phyloP scores from a whole-genome alignment of 192 early-diverging fungal genomes.

The Linnemannia elongata region DNA sequence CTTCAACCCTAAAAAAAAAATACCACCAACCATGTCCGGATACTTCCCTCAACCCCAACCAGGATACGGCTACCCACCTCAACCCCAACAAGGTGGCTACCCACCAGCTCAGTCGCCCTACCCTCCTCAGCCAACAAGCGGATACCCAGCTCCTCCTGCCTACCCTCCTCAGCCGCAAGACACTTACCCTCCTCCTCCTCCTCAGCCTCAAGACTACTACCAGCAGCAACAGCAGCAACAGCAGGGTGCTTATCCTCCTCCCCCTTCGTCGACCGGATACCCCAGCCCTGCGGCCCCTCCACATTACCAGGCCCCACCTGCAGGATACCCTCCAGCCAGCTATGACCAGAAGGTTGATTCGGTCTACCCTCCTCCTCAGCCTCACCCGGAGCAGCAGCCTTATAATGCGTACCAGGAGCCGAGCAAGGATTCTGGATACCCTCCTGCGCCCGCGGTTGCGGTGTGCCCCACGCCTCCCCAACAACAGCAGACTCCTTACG shows the following conservation, averaged over 20 bases:
- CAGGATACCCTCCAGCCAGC: slow-evolving; percentile 8
- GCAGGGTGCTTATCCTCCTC: slow-evolving; percentile 20
- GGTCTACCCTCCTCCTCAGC: slow-evolving; percentile 7
- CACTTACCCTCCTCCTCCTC: slow-evolving; percentile 4
- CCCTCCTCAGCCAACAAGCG: slow-evolving; percentile 6
- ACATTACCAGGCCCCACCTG: slow-evolving; percentile 11
- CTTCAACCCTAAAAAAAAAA: background rate
- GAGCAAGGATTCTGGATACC: slow-evolving; percentile 4
- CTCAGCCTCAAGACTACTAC: background rate
- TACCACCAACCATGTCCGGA: slow-evolving; percentile 27
- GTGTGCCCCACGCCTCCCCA: background rate
- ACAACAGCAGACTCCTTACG: background rate
- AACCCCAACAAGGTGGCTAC: background rate
- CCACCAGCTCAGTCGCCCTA: background rate
- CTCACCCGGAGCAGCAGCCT: slow-evolving; percentile 10
- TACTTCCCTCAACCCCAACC: slow-evolving; percentile 29
- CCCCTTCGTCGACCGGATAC: background rate
- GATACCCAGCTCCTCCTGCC: slow-evolving; percentile 10
- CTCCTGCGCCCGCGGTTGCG: background rate
- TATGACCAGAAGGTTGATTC: slow-evolving; percentile 6
- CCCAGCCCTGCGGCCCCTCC: slow-evolving; percentile 15
- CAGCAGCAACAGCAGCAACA: background rate
- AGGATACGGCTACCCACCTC: slow-evolving; percentile 26
- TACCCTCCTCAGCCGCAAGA: background rate
- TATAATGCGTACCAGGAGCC: slow-evolving; percentile 26